Base-by-base conservation (phyloP, 805 yeast species). In the Wickerhamomyces subpelliculosus region DNA sequence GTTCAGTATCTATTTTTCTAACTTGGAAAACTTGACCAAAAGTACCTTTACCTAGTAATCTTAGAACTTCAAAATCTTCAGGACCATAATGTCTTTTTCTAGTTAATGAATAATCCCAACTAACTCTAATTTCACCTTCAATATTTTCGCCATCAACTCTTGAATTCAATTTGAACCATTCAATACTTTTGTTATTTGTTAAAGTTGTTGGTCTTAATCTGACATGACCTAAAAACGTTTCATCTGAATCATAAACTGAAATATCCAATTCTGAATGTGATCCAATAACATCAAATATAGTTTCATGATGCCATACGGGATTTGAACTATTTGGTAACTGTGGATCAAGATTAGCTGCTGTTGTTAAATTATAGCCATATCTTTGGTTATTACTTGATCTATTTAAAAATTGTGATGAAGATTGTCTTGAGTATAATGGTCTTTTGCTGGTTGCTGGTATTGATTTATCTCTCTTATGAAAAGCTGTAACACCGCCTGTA, bases 1-100 rank as follows among this genome's bases (percentile, higher is more conserved):
- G 76, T 42, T 77, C 75, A 8, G 95, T 87, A 58, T 93, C 97
- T 49, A 73, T 73, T 72, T 90, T 93, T 46, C 83, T 79, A 32
- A 93, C 98, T 66, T 93, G 98, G 63, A 83, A 93, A 27, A 90
- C 98, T 65, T 87, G 96, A 24, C 98, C 98, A 68, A 90, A 90
- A 1, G 97, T 93, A 38, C 98, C 98, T 58, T 87, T 88, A 44
- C 98, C 98, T 44, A 90, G 68, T 37, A 90, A 68, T 54, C 96
- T 73, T 51, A 93, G 73, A 14, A 90, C 87, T 59, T 89, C 96
- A 61, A 93, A 93, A 62, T 93, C 97, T 36, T 81, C 82, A 5
- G 98, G 98, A 1, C 96, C 96, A 55, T 82, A 85, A 49, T 82
- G 85, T 51, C 78, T 77, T 59, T 84, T 82, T 36, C 76, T 67